phyloP scores from a whole-genome alignment of 2,329 filamentous ascomycete species.

The Calonectria honghensis region DNA sequence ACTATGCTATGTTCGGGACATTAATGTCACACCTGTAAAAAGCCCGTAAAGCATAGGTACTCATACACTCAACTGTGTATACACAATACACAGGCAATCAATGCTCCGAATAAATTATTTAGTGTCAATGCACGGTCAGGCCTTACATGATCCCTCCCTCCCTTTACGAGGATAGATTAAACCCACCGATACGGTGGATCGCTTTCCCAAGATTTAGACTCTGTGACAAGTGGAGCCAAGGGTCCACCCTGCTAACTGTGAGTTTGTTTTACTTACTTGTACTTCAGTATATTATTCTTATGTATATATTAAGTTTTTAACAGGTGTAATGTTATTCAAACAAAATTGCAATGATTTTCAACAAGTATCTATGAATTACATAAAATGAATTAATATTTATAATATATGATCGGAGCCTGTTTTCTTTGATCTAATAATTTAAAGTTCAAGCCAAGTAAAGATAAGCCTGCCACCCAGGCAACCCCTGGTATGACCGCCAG shows the following conservation, averaged over 20 bases:
- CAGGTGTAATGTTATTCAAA: background rate
- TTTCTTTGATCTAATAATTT: background rate
- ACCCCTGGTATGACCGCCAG: background rate
- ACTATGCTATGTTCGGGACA: constrained; percentile 11
- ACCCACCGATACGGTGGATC: constrained; percentile 5
- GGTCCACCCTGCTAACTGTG: constrained; percentile 1
- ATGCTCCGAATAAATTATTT: constrained; percentile 7
- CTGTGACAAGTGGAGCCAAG: constrained; percentile 4
- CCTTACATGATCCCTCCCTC: background rate
- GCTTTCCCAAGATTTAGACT: background rate
- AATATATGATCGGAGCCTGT: background rate
- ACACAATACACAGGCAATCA: background rate
- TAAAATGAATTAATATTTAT: background rate
- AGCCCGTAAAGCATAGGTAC: constrained; percentile 5
- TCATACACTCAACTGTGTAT: background rate
- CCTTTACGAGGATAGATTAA: background rate
- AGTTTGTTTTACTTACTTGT: background rate
- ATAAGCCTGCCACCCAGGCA: background rate
- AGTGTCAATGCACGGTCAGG: constrained; percentile 7
- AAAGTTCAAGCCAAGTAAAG: background rate
- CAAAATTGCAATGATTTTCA: background rate
- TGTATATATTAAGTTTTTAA: background rate
- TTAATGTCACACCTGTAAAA: constrained; percentile 6
- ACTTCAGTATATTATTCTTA: background rate
- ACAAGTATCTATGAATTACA: background rate